Evolutionary conservation across 495 filamentous ascomycete species (phyloP).

Genomic region (Aspergillus haitiensis): DNA sequence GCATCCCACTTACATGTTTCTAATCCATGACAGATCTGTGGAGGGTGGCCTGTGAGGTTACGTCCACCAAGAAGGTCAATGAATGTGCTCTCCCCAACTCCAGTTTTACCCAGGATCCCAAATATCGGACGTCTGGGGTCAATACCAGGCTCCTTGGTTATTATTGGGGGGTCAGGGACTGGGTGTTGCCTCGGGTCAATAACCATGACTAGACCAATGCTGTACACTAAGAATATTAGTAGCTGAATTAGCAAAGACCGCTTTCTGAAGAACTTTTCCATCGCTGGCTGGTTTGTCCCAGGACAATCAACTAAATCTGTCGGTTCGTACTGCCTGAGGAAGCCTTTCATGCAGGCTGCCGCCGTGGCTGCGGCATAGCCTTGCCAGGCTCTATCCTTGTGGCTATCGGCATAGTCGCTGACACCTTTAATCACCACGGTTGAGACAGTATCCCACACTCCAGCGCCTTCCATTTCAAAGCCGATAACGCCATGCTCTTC

Average conservation of each 20-base stretch:
- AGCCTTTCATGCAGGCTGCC: constrained; percentile 9
- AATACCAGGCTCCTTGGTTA: background rate
- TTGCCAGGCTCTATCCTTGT: constrained; percentile 3
- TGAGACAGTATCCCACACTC: background rate
- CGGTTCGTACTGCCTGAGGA: background rate
- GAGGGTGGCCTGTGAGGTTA: background rate
- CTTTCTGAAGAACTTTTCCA: too few species aligned
- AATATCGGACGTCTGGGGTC: background rate
- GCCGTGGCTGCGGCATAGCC: background rate
- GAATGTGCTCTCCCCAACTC: background rate
- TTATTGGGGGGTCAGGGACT: background rate
- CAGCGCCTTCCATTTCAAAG: constrained; percentile 5
- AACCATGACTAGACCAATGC: too few species aligned
- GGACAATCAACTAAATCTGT: too few species aligned
- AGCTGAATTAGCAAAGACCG: too few species aligned
- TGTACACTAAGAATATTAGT: too few species aligned
- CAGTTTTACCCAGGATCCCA: background rate
- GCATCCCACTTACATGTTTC: background rate
- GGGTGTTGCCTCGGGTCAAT: background rate
- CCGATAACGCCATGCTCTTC: background rate
- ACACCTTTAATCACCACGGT: background rate
- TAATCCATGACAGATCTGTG: background rate
- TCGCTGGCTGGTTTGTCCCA: too few species aligned
- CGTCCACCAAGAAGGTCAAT: background rate
- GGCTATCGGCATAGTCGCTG: constrained; percentile 3